Base-by-base conservation (phyloP, 768 basidiomycete genomes). In the Asterophora parasitica region DNA sequence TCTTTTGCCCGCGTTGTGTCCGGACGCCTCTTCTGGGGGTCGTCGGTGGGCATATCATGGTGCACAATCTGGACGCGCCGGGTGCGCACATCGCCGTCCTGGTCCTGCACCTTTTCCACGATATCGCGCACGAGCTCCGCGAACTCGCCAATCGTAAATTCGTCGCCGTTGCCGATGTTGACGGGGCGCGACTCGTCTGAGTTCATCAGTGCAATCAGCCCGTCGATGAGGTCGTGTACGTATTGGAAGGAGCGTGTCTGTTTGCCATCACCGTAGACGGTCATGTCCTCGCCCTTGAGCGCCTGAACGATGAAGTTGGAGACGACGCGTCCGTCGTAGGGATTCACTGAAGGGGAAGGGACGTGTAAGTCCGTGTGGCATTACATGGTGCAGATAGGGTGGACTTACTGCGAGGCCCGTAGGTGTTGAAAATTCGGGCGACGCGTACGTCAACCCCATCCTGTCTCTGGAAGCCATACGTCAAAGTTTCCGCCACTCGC, bases 291-390 rank as follows among this genome's bases (percentile, higher is more conserved):
- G 42, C 92, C 94, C 59, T 85, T 88, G 45, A 99, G 81, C 12
- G 96, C 96, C 60, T 97, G 94, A 43, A 98, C 89, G 64, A 96
- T 95, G 68, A 99, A 99, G 73, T 99, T 99, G 61, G 92, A 95
- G 20, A 99, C 96, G 56, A 99, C 94, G 49, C 96, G 90, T 11
- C 96, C 96, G 62, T 98, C 96, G 61, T 81, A 80, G 6, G 94
- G 92, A 72, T 96, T 96, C 94, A 96, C 88, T 91, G 46, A 34
- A 42, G 17, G 34, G 31, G 44, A 37, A 52, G 36, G 33, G 26
- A 30, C 64, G 48, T 59, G 62, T 64, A 59, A 57, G 60, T 60
- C 48, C 54, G 23, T 27, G 35, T 27, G 32, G 45, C 46, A 20
- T 12, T 23, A 41, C 11, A 27, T 6, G 51, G 49, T n/a, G 37